Conservation (phyloP, 2,329 filamentous ascomycete genomes). For the Coleophoma crateriformis region DNA sequence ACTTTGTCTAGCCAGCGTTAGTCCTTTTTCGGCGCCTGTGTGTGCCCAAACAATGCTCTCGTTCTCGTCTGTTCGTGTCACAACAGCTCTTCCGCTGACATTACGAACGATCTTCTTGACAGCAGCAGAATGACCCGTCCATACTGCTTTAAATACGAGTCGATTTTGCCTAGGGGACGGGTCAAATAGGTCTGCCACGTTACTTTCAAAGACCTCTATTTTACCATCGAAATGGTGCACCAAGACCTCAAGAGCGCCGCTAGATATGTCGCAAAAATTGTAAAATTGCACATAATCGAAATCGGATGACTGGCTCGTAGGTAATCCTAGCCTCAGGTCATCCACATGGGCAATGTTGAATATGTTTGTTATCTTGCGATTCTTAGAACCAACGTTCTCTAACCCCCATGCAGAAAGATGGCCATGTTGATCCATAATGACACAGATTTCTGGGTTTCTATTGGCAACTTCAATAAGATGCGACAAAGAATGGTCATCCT, state of each 20-base stretch:
- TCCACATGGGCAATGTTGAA: constrained; percentile 83
- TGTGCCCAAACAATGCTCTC: constrained; percentile 84
- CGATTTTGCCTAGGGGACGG: constrained; percentile 55
- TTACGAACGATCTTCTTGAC: constrained; percentile 86
- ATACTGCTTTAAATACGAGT: constrained; percentile 57
- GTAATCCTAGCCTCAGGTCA: constrained; percentile 40
- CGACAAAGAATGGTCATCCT: constrained; percentile 66
- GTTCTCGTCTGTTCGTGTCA: constrained; percentile 73
- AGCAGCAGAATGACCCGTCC: constrained; percentile 78
- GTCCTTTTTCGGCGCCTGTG: constrained; percentile 40
- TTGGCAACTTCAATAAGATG: constrained; percentile 84
- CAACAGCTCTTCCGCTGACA: constrained; percentile 70
- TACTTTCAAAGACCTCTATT: constrained; percentile 75
- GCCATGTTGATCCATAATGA: constrained; percentile 78
- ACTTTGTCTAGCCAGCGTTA: constrained; percentile 60
- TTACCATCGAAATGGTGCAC: constrained; percentile 81
- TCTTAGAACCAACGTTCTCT: constrained; percentile 74
- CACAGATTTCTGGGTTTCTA: constrained; percentile 77
- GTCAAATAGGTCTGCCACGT: constrained; percentile 76
- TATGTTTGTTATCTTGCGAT: constrained; percentile 60
- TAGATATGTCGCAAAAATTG: constrained; percentile 62
- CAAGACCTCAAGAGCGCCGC: constrained; percentile 65
- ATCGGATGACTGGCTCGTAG: constrained; percentile 11
- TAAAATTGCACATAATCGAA: constrained; percentile 59
- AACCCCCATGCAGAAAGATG: constrained; percentile 90